Conservation (phyloP, 192 early-diverging fungal species). For the Tieghemiomyces parasiticus region DNA sequence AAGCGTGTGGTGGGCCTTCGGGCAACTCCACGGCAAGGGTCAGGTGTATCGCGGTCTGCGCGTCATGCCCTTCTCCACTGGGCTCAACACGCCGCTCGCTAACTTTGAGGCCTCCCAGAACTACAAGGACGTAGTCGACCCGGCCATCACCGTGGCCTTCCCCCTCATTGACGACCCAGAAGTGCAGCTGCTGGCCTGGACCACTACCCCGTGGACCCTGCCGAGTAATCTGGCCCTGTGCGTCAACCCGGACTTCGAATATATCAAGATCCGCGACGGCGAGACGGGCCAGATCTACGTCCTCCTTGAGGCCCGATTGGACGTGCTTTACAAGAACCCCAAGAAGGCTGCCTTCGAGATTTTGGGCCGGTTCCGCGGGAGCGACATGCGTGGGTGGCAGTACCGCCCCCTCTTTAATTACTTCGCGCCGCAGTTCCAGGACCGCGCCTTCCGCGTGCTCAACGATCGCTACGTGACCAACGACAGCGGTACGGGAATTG, state of each 20-base stretch:
- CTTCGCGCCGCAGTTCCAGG: constrained; percentile 53
- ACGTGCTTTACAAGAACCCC: constrained; percentile 80
- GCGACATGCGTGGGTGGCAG: constrained; percentile 68
- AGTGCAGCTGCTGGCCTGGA: constrained; percentile 84
- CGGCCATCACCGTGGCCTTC: constrained; percentile 86
- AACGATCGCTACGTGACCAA: constrained; percentile 88
- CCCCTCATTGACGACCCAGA: constrained; percentile 70
- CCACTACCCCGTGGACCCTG: constrained; percentile 98
- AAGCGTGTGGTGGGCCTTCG: constrained; percentile 98
- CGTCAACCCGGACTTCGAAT: constrained; percentile 86
- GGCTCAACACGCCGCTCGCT: constrained; percentile 77
- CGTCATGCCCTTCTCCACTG: constrained; percentile 97
- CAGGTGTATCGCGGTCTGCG: constrained; percentile 88
- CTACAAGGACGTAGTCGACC: constrained; percentile 96
- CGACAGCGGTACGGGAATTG: constrained; percentile 91
- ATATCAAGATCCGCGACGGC: constrained; percentile 86
- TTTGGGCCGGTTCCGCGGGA: constrained; percentile 59
- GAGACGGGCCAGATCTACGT: constrained; percentile 74
- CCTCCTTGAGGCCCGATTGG: constrained; percentile 70
- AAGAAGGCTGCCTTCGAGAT: constrained; percentile 91
- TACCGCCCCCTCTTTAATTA: constrained; percentile 88
- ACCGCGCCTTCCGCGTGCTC: constrained; percentile 69
- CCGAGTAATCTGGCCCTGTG: constrained; percentile 90
- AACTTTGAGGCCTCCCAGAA: constrained; percentile 96
- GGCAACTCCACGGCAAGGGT: constrained; percentile 85